These are phyloP conservation scores for Amanita rubescens DNA, from an alignment of 768 basidiomycete genomes.

Conservation along the genomic window DNA sequence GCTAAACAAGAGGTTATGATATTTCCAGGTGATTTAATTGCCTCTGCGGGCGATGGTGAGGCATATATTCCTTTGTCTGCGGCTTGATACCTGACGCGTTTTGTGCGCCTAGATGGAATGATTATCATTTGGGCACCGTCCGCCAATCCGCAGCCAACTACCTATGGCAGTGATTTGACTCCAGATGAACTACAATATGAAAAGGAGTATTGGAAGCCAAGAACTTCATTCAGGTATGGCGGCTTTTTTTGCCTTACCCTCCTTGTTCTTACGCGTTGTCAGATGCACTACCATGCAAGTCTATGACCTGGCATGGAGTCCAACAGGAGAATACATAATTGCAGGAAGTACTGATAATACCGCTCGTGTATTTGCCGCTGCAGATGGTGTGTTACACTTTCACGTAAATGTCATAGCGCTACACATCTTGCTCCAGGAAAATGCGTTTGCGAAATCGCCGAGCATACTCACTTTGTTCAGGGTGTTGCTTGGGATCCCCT, in stretches of 20 bases:
- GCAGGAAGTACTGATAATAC: conserved; percentile 98
- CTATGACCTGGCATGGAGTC: conserved; percentile 97
- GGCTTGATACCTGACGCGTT: conserved; percentile 10
- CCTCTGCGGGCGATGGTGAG: conserved; percentile 96
- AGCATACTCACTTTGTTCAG: conserved; percentile 96
- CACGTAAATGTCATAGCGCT: not conserved
- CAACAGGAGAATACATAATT: conserved; percentile 87
- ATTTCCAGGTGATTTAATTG: conserved; percentile 75
- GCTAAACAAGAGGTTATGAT: not conserved
- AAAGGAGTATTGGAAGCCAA: conserved; percentile 93
- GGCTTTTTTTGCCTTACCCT: not conserved
- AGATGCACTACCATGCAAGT: conserved; percentile 95
- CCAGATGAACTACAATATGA: conserved; percentile 80
- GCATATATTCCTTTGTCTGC: conserved; percentile 8
- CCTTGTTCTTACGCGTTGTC: not conserved
- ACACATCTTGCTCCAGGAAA: conserved; percentile 43
- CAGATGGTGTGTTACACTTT: conserved; percentile 47
- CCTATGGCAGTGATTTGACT: conserved; percentile 78
- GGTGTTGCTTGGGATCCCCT: conserved; percentile 99
- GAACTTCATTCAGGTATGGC: conserved; percentile 70
- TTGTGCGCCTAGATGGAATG: conserved; percentile 71
- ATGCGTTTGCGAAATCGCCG: conserved; percentile 84
- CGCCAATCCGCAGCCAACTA: conserved; percentile 56
- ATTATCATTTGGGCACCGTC: conserved; percentile 93
- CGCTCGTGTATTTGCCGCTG: conserved; percentile 72